Evolutionary conservation across 1,139 yeast genomes (phyloP).

Genomic region (Candida smagusa): DNA sequence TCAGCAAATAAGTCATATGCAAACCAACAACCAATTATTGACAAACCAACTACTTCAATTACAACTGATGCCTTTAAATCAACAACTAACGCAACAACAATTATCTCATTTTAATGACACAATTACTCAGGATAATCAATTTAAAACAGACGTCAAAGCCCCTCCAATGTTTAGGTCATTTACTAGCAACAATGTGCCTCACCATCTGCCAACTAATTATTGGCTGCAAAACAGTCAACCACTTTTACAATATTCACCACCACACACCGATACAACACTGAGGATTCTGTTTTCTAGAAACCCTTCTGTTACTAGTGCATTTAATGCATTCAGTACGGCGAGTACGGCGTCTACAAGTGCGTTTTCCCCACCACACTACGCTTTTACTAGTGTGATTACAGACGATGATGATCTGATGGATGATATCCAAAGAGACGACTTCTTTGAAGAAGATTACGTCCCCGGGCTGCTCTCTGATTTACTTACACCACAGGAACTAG

Average conservation of each 20-base stretch:
- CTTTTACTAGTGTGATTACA: conserved; percentile 14
- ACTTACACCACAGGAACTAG: conserved; percentile 73
- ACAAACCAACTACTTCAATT: too few relatives aligned
- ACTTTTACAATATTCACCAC: not conserved
- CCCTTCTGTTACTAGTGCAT: conserved; percentile 1
- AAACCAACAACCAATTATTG: too few relatives aligned
- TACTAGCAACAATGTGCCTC: not conserved
- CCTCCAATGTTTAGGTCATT: not conserved
- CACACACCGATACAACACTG: not conserved
- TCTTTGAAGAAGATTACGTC: conserved; percentile 66
- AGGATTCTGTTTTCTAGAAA: conserved; percentile 1
- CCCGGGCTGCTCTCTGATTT: conserved; percentile 73
- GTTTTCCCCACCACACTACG: conserved; percentile 9
- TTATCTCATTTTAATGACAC: not conserved
- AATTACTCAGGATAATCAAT: not conserved
- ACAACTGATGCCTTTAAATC: too few relatives aligned
- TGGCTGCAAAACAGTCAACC: conserved; percentile 6
- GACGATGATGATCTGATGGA: conserved; percentile 18
- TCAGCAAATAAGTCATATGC: too few relatives aligned
- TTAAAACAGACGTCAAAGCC: not conserved
- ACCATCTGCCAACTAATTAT: conserved; percentile 1
- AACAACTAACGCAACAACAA: too few relatives aligned
- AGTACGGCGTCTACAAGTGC: conserved; percentile 2
- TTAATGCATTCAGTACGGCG: conserved; percentile 1
- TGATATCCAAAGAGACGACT: conserved; percentile 15